Percentiles rank a stretch among this genome's conserved stretches.
Conservation (phyloP, 768 basidiomycete species). For the Phylloporus arenicola region DNA sequence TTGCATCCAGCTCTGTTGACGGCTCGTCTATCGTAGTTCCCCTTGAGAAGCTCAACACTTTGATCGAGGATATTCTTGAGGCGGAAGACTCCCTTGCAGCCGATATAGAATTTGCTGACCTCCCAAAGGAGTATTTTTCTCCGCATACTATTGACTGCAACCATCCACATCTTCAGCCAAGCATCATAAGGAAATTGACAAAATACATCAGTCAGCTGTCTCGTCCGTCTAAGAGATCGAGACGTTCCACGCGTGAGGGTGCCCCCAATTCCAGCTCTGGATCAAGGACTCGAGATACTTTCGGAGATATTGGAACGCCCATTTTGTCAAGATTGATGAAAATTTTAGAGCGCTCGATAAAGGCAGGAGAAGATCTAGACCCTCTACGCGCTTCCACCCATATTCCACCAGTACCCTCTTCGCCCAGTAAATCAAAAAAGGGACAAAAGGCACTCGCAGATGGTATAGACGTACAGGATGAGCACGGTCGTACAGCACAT, state of each 20-base stretch:
- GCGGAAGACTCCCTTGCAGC: constrained; percentile 68
- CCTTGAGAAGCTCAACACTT: constrained; percentile 66
- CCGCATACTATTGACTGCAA: constrained; percentile 50
- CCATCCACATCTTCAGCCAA: constrained; percentile 55
- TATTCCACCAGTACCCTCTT: constrained; percentile 24
- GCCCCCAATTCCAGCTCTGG: constrained; percentile 29
- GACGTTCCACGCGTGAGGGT: constrained; percentile 40
- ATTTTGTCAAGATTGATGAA: constrained; percentile 64
- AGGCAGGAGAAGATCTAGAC: constrained; percentile 67
- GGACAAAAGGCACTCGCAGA: constrained; percentile 30
- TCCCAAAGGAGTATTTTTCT: constrained; percentile 63
- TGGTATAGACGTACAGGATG: constrained; percentile 1
- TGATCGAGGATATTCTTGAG: constrained; percentile 83
- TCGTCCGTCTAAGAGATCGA: constrained; percentile 61
- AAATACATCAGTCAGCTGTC: constrained; percentile 64
- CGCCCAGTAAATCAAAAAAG: constrained; percentile 46
- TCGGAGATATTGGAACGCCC: constrained; percentile 64
- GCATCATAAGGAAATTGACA: constrained; percentile 60
- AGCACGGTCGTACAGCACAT: not conserved
- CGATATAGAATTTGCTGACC: constrained; percentile 44
- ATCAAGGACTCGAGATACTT: constrained; percentile 47
- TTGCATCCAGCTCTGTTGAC: not conserved
- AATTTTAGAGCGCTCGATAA: constrained; percentile 74
- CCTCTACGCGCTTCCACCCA: constrained; percentile 47
- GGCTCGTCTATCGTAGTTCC: constrained; percentile 39